phyloP scores from a whole-genome alignment of 2,329 filamentous ascomycete genomes.

The Calcarisporium arbuscula region DNA sequence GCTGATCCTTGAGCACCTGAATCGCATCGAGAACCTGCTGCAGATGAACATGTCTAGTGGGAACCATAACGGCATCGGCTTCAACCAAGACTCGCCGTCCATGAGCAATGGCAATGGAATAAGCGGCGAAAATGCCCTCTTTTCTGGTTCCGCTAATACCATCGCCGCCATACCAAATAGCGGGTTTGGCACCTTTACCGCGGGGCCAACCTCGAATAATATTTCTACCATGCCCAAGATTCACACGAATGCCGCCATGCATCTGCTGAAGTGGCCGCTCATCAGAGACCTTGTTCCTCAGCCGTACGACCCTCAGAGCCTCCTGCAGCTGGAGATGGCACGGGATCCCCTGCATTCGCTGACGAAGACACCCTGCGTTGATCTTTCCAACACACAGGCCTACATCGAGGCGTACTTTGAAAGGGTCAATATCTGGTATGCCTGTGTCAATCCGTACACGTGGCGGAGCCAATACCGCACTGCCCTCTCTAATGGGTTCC shows the following conservation, averaged over 20 bases:
- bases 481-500: slow-evolving; percentile 68
- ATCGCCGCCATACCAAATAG: slow-evolving; percentile 52
- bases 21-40: slow-evolving; percentile 71
- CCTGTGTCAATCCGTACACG: slow-evolving; percentile 75
- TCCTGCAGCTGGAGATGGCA: slow-evolving; percentile 75
- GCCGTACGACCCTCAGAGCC: slow-evolving; percentile 74
- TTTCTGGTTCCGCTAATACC: slow-evolving; percentile 38
- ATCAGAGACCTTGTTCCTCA: slow-evolving; percentile 72
- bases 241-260: slow-evolving; percentile 73
- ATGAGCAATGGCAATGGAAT: slow-evolving; percentile 58
- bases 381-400: slow-evolving; percentile 65
- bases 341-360: slow-evolving; percentile 66
- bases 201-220: slow-evolving; percentile 47
- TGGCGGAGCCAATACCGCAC: slow-evolving; percentile 72
- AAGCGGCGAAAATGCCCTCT: slow-evolving; percentile 48
- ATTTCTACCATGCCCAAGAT: slow-evolving; percentile 83
- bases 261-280: slow-evolving; percentile 73
- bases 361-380: slow-evolving; percentile 59
- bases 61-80: slow-evolving; percentile 43
- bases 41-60: slow-evolving; percentile 57
- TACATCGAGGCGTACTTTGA: slow-evolving; percentile 79
- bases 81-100: slow-evolving; percentile 57
- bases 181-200: slow-evolving; percentile 67
- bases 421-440: slow-evolving; percentile 78
- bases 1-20: slow-evolving; percentile 72